A percentile compares a stretch with the other conserved stretches of the same genome.
These are phyloP conservation scores for Botryotinia convoluta DNA, from an alignment of 2,329 filamentous ascomycete species.

Conservation along the genomic window DNA sequence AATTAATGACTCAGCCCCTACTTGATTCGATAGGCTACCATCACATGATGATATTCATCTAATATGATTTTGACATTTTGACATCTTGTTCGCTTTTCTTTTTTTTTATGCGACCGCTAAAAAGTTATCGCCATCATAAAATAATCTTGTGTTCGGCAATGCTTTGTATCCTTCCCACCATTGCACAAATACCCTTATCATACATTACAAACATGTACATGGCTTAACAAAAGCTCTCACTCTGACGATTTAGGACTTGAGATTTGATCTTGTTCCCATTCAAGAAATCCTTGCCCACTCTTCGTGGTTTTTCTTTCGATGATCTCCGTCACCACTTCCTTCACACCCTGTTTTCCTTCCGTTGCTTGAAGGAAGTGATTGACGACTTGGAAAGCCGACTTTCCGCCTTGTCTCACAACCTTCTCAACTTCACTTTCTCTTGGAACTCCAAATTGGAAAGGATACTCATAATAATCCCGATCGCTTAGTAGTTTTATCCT, in stretches of 20 bases:
- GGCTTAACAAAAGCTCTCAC: slow-evolving; percentile 3
- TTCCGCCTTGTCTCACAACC: slow-evolving; percentile 43
- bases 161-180: slow-evolving; percentile 23
- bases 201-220: slow-evolving; percentile 19
- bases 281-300: slow-evolving; percentile 35
- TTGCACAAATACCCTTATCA: slow-evolving; percentile 25
- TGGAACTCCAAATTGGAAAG: slow-evolving; percentile 67
- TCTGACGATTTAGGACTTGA: neutral
- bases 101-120: slow-evolving; percentile 30
- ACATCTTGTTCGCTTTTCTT: slow-evolving; percentile 16
- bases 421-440: slow-evolving; percentile 59
- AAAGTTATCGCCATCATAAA: slow-evolving; percentile 21
- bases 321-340: slow-evolving; percentile 66
- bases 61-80: slow-evolving; percentile 8
- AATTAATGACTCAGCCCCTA: slow-evolving; percentile 33
- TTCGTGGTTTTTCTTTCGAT: slow-evolving; percentile 46
- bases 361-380: slow-evolving; percentile 58
- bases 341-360: slow-evolving; percentile 66
- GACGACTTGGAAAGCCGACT: slow-evolving; percentile 57
- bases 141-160: slow-evolving; percentile 17
- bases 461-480: slow-evolving; percentile 69
- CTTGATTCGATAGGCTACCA: slow-evolving; percentile 21
- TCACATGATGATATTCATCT: slow-evolving; percentile 33
- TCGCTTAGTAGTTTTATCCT: slow-evolving; percentile 60
- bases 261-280: slow-evolving; percentile 29